phyloP scores from a whole-genome alignment of 257 asterid genomes.

The Coffea canephora region DNA sequence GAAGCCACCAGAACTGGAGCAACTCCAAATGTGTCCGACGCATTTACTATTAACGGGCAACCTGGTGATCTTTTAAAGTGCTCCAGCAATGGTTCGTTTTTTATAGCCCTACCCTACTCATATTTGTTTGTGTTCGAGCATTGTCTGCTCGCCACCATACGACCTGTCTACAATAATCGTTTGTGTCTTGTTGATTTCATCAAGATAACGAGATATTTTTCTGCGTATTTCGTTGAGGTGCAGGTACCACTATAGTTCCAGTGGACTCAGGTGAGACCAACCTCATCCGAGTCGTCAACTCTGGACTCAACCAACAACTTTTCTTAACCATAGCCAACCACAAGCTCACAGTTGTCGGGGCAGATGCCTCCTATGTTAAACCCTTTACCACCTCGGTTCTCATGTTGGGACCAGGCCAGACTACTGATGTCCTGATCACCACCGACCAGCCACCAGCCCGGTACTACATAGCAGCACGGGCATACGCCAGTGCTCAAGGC shows the following conservation, averaged over 20 bases:
- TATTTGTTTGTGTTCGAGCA: background rate
- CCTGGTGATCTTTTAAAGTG: slow-evolving; percentile 94
- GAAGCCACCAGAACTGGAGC: slow-evolving; percentile 80
- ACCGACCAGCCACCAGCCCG: slow-evolving; percentile 61
- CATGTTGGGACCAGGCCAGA: slow-evolving; percentile 96
- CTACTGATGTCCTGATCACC: slow-evolving; percentile 82
- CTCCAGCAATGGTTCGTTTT: slow-evolving; percentile 54
- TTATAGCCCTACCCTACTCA: background rate
- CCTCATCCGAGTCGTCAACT: slow-evolving; percentile 67
- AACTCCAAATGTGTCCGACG: slow-evolving; percentile 71
- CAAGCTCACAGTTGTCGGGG: slow-evolving; percentile 81
- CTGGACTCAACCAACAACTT: slow-evolving; percentile 84
- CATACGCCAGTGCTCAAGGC: slow-evolving; percentile 83
- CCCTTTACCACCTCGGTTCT: slow-evolving; percentile 81
- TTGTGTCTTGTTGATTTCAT: background rate
- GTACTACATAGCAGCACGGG: slow-evolving; percentile 89
- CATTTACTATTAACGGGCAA: slow-evolving; percentile 91
- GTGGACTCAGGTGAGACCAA: slow-evolving; percentile 61
- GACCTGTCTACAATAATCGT: too few relatives aligned
- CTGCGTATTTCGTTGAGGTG: slow-evolving; percentile 1
- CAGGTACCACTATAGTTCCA: slow-evolving; percentile 62
- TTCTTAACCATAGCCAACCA: slow-evolving; percentile 85
- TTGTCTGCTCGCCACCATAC: too few relatives aligned
- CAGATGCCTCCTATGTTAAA: slow-evolving; percentile 75
- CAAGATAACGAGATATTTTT: background rate